Evolutionary conservation across 352 stramenopile genomes (phyloP), one percentile per base, ranked within the genome.

Genomic region (Globisporangium nagaii): DNA sequence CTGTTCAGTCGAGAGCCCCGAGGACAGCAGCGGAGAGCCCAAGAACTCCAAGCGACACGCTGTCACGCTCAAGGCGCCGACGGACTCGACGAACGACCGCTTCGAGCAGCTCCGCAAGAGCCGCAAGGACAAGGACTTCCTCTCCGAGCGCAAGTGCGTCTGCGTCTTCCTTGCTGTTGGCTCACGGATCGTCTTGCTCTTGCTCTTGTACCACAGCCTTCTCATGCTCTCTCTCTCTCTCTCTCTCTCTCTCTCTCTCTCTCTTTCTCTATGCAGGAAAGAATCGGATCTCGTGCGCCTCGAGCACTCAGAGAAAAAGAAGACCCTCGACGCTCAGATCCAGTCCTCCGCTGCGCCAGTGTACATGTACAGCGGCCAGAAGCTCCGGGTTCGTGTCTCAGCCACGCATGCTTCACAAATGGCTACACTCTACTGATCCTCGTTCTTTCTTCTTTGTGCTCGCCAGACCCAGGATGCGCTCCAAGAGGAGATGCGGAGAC

Each of bases 311-410:
- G 58, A 73, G 31, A 79, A 76, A 41, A 76, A 69, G 44, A 50
- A 74, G 49, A 49, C 73, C 39, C 45, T 70, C 28, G 56, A 79
- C 31, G 65, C 53, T 7, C 53, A 51, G 19, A 36, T 61, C 15
- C 57, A 56, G 15, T 64, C 22, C 47, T n/a, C 56, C 11, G 47
- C 71, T 19, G 31, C 41, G 7, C 77, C 75, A 15, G 66, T 90
- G 17, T 96, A 90, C 58, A 78, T 93, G 62, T 97, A 97, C 70
- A 93, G 81, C 52, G 78, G 83, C 3, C 88, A 97, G 58, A 92
- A 89, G 47, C 70, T 96, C 10, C 69, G 81, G 48, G 81, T 91
- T 65, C 50, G 66, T 55, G 11, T 28, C 5, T 36, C 25, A n/a
- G n/a, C n/a, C n/a, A n/a, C n/a, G n/a, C 17, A n/a, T 27, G 8